Evolutionary conservation across 768 basidiomycete species (phyloP).

Genomic region (Paxillus involutus): DNA sequence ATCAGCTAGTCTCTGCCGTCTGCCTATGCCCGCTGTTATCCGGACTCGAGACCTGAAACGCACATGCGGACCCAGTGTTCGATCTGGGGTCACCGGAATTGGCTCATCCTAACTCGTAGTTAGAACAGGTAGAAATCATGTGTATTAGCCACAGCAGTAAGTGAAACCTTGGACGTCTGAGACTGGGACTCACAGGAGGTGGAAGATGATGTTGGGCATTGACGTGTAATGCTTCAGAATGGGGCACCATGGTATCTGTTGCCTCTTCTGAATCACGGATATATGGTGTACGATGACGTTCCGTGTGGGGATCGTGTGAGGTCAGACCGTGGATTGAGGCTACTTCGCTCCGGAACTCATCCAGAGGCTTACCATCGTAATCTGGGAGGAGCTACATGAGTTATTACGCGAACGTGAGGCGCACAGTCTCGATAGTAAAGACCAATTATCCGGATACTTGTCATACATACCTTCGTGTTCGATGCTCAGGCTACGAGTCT

Average conservation of each 20-base stretch:
- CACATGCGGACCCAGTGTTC: constrained; percentile 35
- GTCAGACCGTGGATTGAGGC: neutral
- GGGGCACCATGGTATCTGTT: neutral
- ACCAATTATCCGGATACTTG: neutral
- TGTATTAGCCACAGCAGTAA: neutral
- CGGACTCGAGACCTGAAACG: constrained; percentile 77
- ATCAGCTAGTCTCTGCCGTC: constrained; percentile 37
- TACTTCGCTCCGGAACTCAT: constrained; percentile 11
- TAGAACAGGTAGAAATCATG: neutral
- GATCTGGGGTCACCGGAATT: constrained; percentile 7
- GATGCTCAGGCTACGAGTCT: neutral
- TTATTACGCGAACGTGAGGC: neutral
- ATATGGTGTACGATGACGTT: neutral
- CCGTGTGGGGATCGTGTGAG: constrained; percentile 1
- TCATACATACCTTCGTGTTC: no score
- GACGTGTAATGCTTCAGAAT: neutral
- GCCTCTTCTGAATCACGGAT: constrained; percentile 11
- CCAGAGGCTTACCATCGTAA: neutral
- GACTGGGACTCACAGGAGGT: constrained; percentile 16
- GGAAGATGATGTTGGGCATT: neutral
- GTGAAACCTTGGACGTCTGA: neutral
- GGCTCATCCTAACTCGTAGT: constrained; percentile 15
- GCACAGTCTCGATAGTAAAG: neutral
- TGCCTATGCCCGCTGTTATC: constrained; percentile 68
- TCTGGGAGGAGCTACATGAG: constrained; percentile 14